Base-by-base conservation (phyloP, 805 yeast genomes). In the Novakomyces olei region DNA sequence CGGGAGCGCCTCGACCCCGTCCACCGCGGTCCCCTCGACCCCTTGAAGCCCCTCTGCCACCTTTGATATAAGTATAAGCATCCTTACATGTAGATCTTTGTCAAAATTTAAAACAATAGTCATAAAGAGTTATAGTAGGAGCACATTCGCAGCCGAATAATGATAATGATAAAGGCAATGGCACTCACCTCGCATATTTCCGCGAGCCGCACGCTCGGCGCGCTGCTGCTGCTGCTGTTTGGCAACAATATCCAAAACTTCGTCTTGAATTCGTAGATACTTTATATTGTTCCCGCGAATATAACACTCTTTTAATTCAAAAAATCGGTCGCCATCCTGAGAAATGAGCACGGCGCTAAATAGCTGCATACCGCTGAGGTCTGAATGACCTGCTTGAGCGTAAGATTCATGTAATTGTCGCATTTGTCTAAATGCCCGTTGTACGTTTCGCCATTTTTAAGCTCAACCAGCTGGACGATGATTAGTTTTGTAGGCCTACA, bases 371-470 rank as follows among this genome's bases (percentile, higher is more conserved):
- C 43, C 4, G 36, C 20, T 43, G 68, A 67, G 10, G 72, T 64
- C 47, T 72, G 76, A 30, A 71, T 66, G 10, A 74, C 95, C 40
- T 81, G 72, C 22, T 62, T 62, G 34, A 88, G 60, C 1, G 92
- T 77, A 41, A 88, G 60, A 51, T 88, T 88, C 99, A 88, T 88
- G 81, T 91, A 78, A 26, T 79, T 72, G 51, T 88, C 99, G 44
- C 92, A 80, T 47, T 78, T 76, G 35, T 69, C 67, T 37, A 88
- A 60, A 36, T 65, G 67, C 32, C 99, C 99, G 46, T 74, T 75
- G 32, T 83, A 60, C 6, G 85, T 72, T 46, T 79, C 94, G 22
- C 96, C 94, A 36, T 75, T 72, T 52, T 88, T 88, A 48, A 88
- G 66, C 51, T 85, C 98, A 31, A 88, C 79, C 46, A 75, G 63